Conservation (phyloP, 345 rosid genomes). For the Hibiscus mutabilis region DNA sequence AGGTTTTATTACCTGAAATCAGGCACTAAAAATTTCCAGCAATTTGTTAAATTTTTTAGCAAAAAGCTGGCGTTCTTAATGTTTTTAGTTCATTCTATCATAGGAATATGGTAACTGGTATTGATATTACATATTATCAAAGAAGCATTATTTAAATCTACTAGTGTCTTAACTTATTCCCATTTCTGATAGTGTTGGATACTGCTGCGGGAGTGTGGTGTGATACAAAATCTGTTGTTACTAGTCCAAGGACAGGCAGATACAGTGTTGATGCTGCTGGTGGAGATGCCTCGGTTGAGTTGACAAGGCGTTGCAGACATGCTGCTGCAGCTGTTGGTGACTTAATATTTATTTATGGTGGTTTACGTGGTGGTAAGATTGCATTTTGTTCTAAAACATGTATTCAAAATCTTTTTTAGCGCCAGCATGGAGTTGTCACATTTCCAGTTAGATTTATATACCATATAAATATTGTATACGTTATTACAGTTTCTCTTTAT, state of each 20-base stretch:
- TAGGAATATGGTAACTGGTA: background rate
- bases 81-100: background rate
- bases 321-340: constrained; percentile 98
- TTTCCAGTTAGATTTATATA: background rate
- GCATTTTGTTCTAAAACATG: background rate
- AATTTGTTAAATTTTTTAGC: background rate
- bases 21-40: background rate
- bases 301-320: constrained; percentile 99
- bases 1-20: background rate
- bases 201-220: constrained; percentile 99
- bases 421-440: background rate
- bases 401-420: background rate
- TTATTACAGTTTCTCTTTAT: background rate
- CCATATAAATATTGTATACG: background rate
- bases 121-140: background rate
- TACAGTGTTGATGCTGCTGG: constrained; percentile 96
- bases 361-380: constrained; percentile 93
- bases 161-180: background rate
- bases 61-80: background rate
- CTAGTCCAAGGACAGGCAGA: constrained; percentile 88
- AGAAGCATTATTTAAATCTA: no score
- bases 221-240: constrained; percentile 96
- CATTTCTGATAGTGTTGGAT: constrained; percentile 65
- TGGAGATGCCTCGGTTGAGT: constrained; percentile 93
- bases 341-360: constrained; percentile 90